A percentile compares a stretch with the other conserved stretches of the same genome.
Conservation (phyloP, 108 stramenopile genomes). For the Conticribra guillardii region DNA sequence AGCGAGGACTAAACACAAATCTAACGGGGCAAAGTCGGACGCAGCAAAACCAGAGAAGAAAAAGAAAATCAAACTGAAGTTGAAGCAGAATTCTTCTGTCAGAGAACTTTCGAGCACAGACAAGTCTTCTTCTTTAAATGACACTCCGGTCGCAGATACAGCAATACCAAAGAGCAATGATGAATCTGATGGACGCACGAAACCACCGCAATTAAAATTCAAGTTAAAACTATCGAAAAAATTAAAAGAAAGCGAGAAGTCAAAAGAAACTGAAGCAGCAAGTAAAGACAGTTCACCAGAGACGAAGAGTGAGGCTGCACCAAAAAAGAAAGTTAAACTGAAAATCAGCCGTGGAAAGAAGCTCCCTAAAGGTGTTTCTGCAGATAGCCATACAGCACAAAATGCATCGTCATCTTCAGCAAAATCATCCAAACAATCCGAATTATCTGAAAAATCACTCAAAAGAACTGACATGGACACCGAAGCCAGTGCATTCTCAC, state of each 20-base stretch:
- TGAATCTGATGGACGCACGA: constrained; percentile 9
- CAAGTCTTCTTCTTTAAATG: background rate
- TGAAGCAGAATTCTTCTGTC: constrained; percentile 21
- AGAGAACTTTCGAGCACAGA: background rate
- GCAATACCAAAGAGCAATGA: background rate
- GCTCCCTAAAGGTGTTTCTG: constrained; percentile 52
- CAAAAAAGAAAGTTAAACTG: constrained; percentile 24
- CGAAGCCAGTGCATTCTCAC: no score
- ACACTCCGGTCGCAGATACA: background rate
- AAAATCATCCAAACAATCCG: no score
- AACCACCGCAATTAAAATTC: constrained; percentile 35
- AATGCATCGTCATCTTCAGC: no score
- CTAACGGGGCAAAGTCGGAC: background rate
- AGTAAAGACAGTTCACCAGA: background rate
- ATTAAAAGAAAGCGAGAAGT: background rate
- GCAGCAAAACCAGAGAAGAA: constrained; percentile 26
- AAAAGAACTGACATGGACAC: no score
- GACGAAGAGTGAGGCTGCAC: background rate
- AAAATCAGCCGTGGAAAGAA: constrained; percentile 54
- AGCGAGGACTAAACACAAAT: background rate
- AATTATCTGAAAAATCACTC: no score
- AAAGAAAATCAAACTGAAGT: constrained; percentile 31
- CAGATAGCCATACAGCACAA: no score
- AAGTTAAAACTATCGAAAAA: constrained; percentile 38
- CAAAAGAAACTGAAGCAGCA: background rate